Evolutionary conservation across 495 filamentous ascomycete genomes (phyloP).

Genomic region (Corynascus novoguineensis): DNA sequence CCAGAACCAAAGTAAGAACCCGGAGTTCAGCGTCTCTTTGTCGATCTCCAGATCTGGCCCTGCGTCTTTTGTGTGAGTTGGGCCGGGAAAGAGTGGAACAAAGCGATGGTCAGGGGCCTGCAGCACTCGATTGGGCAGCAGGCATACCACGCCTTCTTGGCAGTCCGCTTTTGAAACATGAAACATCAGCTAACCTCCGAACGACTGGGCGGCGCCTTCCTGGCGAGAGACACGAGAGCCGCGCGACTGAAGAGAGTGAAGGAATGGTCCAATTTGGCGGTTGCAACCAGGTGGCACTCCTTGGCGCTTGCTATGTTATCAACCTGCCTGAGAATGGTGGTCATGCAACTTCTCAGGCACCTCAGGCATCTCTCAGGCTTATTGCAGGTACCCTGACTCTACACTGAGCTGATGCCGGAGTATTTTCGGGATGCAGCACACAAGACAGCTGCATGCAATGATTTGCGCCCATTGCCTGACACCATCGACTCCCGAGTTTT

Average conservation of each 20-base stretch:
- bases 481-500: too few relatives aligned
- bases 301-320: not conserved
- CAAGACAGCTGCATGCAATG: too few relatives aligned
- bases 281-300: not conserved
- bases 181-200: constrained; percentile 13
- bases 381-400: too few relatives aligned
- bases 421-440: too few relatives aligned
- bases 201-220: not conserved
- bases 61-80: not conserved
- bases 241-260: constrained; percentile 3
- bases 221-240: not conserved
- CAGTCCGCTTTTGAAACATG: constrained; percentile 11
- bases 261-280: not conserved
- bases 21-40: not conserved
- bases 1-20: constrained; percentile 4
- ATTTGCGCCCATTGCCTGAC: too few relatives aligned
- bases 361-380: too few relatives aligned
- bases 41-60: not conserved
- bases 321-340: too few relatives aligned
- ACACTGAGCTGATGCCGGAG: too few relatives aligned
- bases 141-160: constrained; percentile 11
- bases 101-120: constrained; percentile 8
- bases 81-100: not conserved
- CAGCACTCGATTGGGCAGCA: constrained; percentile 8
- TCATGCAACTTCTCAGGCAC: too few relatives aligned